phyloP scores from a whole-genome alignment of 2,329 filamentous ascomycete species.

The Incumbomyces delicatus region DNA sequence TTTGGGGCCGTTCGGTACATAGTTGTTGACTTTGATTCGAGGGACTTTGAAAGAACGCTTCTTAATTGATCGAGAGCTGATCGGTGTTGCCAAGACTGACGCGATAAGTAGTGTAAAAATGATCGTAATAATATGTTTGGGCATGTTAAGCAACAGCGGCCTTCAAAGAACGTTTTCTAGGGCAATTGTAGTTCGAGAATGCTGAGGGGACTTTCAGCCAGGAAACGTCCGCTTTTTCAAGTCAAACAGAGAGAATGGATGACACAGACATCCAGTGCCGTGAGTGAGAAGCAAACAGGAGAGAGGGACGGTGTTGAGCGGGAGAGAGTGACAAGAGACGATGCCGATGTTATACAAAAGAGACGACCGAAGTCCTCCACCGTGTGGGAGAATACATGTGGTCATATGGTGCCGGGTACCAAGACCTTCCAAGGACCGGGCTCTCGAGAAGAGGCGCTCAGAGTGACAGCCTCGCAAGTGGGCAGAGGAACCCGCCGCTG shows the following conservation, averaged over 20 bases:
- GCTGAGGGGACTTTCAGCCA: slow-evolving; percentile 11
- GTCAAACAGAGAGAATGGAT: slow-evolving; percentile 9
- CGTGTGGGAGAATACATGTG: not conserved
- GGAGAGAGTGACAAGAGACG: slow-evolving; percentile 10
- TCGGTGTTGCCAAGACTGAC: slow-evolving; percentile 27
- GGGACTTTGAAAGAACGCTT: slow-evolving; percentile 51
- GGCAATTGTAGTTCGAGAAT: not conserved
- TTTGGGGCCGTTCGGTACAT: slow-evolving; percentile 48
- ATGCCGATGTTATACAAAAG: slow-evolving; percentile 8
- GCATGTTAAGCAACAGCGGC: slow-evolving; percentile 16
- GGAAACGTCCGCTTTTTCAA: slow-evolving; percentile 1
- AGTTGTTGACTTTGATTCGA: slow-evolving; percentile 46
- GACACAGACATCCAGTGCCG: slow-evolving; percentile 21
- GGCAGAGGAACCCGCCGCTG: not conserved
- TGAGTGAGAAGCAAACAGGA: slow-evolving; percentile 17
- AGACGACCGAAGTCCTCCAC: slow-evolving; percentile 9
- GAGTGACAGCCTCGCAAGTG: not conserved
- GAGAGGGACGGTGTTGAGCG: slow-evolving; percentile 14
- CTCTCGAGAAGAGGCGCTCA: not conserved
- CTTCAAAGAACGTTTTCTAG: slow-evolving; percentile 3
- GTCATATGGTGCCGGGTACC: not conserved
- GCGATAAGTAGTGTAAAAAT: slow-evolving; percentile 24
- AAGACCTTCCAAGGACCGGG: not conserved
- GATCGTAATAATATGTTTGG: slow-evolving; percentile 17
- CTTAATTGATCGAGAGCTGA: slow-evolving; percentile 16